Evolutionary conservation across 2,329 filamentous ascomycete genomes (phyloP).

Genomic region (Colletotrichum sp.): DNA sequence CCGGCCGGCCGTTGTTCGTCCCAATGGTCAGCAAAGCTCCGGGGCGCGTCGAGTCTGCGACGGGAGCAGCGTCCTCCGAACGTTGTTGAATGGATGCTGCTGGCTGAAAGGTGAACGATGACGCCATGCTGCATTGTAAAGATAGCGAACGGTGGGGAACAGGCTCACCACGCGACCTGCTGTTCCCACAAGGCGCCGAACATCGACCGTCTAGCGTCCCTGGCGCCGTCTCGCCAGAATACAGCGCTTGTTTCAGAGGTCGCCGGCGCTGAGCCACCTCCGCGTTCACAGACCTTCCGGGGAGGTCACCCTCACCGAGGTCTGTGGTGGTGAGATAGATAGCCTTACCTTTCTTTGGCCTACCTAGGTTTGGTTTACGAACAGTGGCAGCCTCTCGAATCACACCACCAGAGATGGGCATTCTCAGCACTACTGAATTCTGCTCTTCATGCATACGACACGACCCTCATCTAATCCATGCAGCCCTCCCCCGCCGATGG

Average conservation of each 20-base stretch:
- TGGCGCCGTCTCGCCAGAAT: not conserved
- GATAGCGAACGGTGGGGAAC: not conserved
- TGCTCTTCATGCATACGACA: not conserved
- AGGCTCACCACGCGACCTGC: not conserved
- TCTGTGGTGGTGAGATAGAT: not conserved
- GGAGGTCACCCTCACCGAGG: not conserved
- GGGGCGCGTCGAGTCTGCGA: not conserved
- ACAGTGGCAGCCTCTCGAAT: not conserved
- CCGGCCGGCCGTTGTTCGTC: not conserved
- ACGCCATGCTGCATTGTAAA: constrained; percentile 11
- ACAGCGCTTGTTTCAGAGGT: constrained; percentile 8
- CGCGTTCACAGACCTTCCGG: not conserved
- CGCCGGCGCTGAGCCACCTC: not conserved
- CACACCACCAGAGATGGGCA: not conserved
- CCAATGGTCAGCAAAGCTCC: not conserved
- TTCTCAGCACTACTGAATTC: not conserved
- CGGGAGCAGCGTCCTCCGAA: not conserved
- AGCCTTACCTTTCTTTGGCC: not conserved
- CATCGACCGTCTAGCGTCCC: not conserved
- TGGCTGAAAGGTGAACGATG: not conserved
- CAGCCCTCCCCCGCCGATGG: not conserved
- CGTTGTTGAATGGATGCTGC: not conserved
- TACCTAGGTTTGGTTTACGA: not conserved
- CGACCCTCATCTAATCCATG: not conserved
- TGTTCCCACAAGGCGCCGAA: not conserved